These are phyloP conservation scores for Trichocladium antarcticum DNA, from an alignment of 495 filamentous ascomycete species.

Conservation along the genomic window DNA sequence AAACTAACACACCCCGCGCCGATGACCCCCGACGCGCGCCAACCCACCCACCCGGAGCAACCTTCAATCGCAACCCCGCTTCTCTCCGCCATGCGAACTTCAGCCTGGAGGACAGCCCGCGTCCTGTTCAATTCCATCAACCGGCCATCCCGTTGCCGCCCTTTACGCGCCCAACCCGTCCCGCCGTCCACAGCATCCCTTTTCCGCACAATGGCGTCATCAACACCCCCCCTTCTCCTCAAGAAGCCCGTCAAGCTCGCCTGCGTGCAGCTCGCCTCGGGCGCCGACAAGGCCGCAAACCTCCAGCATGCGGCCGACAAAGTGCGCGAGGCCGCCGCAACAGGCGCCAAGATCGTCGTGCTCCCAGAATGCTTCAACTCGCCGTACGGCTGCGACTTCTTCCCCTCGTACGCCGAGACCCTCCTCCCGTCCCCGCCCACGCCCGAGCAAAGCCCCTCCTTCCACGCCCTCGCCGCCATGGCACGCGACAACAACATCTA, in stretches of 20 bases:
- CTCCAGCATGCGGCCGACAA: constrained; percentile 68
- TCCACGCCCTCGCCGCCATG: constrained; percentile 69
- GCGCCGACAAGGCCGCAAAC: constrained; percentile 74
- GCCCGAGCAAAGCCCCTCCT: constrained; percentile 59
- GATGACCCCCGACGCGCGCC: constrained; percentile 1
- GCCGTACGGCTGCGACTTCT: constrained; percentile 85
- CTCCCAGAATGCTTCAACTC: constrained; percentile 91
- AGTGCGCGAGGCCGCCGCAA: constrained; percentile 67
- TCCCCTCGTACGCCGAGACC: constrained; percentile 83
- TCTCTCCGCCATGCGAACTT: constrained; percentile 9
- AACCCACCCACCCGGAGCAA: not conserved
- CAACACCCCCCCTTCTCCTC: constrained; percentile 46
- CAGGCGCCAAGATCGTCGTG: constrained; percentile 65
- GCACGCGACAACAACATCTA: constrained; percentile 66
- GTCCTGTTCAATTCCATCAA: constrained; percentile 3
- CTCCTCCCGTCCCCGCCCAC: constrained; percentile 71
- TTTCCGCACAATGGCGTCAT: constrained; percentile 33
- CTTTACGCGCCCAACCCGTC: not conserved
- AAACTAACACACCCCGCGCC: constrained; percentile 5
- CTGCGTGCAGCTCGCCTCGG: constrained; percentile 69
- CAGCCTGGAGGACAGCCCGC: constrained; percentile 15
- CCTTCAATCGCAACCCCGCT: not conserved
- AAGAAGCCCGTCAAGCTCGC: constrained; percentile 69
- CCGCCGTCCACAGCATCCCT: not conserved
- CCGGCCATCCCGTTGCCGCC: not conserved